Percentiles rank a stretch among this genome's conserved stretches.
phyloP scores from a whole-genome alignment of 192 early-diverging fungal species.

The Linnemannia zychae region DNA sequence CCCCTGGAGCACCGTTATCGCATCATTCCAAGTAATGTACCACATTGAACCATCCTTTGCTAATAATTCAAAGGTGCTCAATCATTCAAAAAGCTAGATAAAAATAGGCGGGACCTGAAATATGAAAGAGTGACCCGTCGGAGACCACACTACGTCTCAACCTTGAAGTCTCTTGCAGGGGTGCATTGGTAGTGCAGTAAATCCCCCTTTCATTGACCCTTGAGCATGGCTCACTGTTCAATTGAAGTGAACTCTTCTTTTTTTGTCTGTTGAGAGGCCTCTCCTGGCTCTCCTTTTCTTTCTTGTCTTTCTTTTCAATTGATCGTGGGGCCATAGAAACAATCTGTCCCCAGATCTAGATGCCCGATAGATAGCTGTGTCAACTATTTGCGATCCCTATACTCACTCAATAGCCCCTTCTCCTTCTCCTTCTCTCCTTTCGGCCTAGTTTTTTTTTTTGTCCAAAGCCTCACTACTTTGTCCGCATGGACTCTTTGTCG shows the following conservation, averaged over 20 bases:
- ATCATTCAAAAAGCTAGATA: not conserved
- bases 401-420: not conserved
- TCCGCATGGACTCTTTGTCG: not conserved
- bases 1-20: no score
- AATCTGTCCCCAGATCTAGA: not conserved
- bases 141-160: not conserved
- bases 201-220: no score
- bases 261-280: not conserved
- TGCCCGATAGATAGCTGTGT: not conserved
- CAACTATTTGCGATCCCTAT: not conserved
- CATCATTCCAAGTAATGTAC: no score
- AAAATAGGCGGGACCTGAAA: constrained; percentile 7
- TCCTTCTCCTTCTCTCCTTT: not conserved
- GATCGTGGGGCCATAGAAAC: no score
- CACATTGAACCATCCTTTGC: not conserved
- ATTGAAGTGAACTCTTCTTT: no score
- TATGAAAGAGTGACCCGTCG: not conserved
- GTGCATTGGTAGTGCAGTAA: no score
- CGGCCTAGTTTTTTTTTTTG: not conserved
- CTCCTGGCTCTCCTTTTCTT: not conserved
- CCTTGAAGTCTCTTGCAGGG: not conserved
- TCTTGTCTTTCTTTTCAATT: no score
- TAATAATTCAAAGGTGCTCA: not conserved
- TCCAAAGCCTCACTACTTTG: not conserved
- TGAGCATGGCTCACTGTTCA: no score